phyloP scores from a whole-genome alignment of 768 basidiomycete genomes.

The Boletales sp. region DNA sequence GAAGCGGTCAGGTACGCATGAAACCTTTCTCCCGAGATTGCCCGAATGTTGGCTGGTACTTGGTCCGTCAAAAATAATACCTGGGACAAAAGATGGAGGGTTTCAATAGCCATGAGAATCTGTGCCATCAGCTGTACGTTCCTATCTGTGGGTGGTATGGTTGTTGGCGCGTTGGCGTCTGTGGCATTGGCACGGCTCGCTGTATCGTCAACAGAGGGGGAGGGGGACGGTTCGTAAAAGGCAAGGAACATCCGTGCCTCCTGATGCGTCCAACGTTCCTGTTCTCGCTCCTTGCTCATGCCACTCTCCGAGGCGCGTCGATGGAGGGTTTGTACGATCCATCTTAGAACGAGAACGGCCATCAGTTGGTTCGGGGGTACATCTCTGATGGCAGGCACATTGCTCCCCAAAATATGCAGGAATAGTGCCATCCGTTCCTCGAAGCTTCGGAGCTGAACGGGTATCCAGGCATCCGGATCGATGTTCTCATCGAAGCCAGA shows the following conservation, averaged over 20 bases:
- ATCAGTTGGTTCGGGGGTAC: constrained; percentile 47
- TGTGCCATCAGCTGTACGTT: constrained; percentile 71
- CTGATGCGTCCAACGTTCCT: constrained; percentile 63
- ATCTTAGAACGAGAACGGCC: constrained; percentile 57
- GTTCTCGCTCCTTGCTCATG: constrained; percentile 53
- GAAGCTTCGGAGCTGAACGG: constrained; percentile 47
- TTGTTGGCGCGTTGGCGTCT: constrained; percentile 3
- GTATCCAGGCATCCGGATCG: constrained; percentile 29
- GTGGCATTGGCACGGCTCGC: constrained; percentile 17
- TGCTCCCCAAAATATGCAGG: constrained; percentile 53
- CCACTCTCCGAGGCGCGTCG: constrained; percentile 47
- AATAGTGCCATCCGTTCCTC: constrained; percentile 54
- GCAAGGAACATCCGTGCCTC: constrained; percentile 62
- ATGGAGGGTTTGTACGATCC: constrained; percentile 53
- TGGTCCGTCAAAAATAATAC: constrained; percentile 52
- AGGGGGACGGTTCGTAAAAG: constrained; percentile 34
- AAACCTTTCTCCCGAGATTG: constrained; percentile 58
- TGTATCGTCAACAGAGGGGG: constrained; percentile 5
- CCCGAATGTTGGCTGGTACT: constrained; percentile 42
- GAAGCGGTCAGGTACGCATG: constrained; percentile 48
- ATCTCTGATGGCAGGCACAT: constrained; percentile 42
- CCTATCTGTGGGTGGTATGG: constrained; percentile 45
- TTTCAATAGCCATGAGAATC: constrained; percentile 53
- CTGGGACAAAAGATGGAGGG: constrained; percentile 58
- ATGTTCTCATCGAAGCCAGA: constrained; percentile 25